Base-by-base conservation (phyloP, 441 rosid species). In the Raphanus hybrid region DNA sequence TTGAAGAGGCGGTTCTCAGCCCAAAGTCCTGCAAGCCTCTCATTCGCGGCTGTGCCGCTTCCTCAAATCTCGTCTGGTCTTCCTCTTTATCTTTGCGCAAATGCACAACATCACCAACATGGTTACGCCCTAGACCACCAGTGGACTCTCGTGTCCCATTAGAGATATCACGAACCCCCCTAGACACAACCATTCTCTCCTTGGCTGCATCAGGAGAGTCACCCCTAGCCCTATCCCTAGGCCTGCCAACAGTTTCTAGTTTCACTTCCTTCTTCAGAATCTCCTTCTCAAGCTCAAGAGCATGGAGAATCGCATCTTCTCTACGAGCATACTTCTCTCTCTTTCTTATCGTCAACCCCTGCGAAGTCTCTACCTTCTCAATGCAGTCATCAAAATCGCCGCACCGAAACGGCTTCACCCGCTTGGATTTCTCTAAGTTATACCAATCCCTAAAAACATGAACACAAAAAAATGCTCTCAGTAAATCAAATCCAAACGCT, bases 281-380 rank as follows among this genome's bases (percentile, higher is more conserved):
- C 80, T 89, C 86, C 86, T 87, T 93, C 84, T 96, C 99, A 60
- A 96, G 97, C 78, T 96, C 99, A 78, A 96, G 98, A 3, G 98
- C 98, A 79, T 96, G 99, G 59, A 94, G 96, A 82, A 96, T 94
- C 20, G 99, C 99, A 83, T 96, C 99, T 86, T 96, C 99, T 74
- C 99, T 86, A 60, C 99, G 96, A 69, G 99, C 98, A 87, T 96
- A 96, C 82, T 96, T 96, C 86, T 96, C 99, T 78, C 98, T 87
- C 84, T 94, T 96, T 78, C 91, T 89, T 69, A 90, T 82, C n/a
- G 96, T 97, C 85, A 89, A 81, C 43, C 93, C 89, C 75, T 82
- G 90, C 5, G 96, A 74, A 54, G 95, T 84, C 82, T 92, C 99
- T 32, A 92, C 98, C 85, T 91, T 91, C 76, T 86, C 93, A 70